Conservation (phyloP, 148 eudicot genomes). For the Chenopodium berlandieri region DNA sequence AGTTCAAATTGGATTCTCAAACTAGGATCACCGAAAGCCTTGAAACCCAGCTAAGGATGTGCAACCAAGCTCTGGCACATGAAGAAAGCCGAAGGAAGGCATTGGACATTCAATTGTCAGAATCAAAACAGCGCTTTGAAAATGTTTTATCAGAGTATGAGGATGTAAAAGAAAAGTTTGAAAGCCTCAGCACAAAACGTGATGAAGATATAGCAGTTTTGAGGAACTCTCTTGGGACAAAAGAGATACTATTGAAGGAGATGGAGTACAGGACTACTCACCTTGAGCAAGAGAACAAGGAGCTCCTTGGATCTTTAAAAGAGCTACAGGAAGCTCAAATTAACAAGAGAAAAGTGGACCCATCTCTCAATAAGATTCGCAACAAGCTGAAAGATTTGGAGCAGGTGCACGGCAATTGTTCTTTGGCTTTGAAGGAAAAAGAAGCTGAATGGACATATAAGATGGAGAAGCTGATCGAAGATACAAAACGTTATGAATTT, state of each 20-base stretch:
- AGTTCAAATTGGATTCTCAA: slow-evolving; percentile 59
- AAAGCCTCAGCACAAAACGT: slow-evolving; percentile 46
- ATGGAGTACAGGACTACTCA: slow-evolving; percentile 50
- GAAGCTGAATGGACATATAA: slow-evolving; percentile 62
- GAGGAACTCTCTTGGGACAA: slow-evolving; percentile 47
- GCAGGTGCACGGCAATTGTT: slow-evolving; percentile 49
- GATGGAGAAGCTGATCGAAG: slow-evolving; percentile 44
- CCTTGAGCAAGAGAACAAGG: slow-evolving; percentile 68
- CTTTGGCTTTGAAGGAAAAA: slow-evolving; percentile 47
- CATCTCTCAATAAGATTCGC: slow-evolving; percentile 44
- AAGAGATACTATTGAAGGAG: slow-evolving; percentile 50
- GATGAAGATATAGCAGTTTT: slow-evolving; percentile 60
- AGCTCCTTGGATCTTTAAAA: slow-evolving; percentile 51
- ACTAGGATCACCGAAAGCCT: slow-evolving; percentile 51
- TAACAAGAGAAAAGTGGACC: slow-evolving; percentile 37
- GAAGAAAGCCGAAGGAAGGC: slow-evolving; percentile 71
- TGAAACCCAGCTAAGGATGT: slow-evolving; percentile 46
- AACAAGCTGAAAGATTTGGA: slow-evolving; percentile 53
- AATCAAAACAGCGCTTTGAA: slow-evolving; percentile 50
- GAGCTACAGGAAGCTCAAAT: slow-evolving; percentile 67
- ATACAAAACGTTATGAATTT: slow-evolving; percentile 33
- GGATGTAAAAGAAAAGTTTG: slow-evolving; percentile 50
- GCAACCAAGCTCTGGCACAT: slow-evolving; percentile 68
- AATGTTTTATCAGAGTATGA: slow-evolving; percentile 51
- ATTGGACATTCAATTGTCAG: slow-evolving; percentile 57